Conservation (phyloP, 176 grass and related monocot genomes). For the Avena sativa region DNA sequence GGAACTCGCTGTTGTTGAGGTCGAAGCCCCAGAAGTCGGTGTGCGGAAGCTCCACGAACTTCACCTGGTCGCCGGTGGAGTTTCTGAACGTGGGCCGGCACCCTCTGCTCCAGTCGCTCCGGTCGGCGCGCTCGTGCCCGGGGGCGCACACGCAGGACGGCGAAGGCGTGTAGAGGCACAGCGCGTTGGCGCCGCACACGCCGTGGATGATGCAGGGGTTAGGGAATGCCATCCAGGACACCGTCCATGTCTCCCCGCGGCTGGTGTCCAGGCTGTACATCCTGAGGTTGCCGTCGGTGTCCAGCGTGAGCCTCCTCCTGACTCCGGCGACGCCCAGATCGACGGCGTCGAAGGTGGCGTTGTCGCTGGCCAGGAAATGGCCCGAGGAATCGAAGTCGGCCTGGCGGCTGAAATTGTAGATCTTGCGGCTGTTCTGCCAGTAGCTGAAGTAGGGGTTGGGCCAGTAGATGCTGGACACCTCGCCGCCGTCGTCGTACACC, state of each 20-base stretch:
- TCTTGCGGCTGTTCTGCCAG: conserved; percentile 55
- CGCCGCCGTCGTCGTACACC: conserved; percentile 51
- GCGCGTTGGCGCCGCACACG: conserved; percentile 55
- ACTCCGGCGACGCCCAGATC: conserved; percentile 43
- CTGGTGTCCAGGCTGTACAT: conserved; percentile 57
- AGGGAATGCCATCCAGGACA: conserved; percentile 59
- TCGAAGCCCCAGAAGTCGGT: conserved; percentile 70
- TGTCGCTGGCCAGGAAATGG: conserved; percentile 62
- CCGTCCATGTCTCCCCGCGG: not conserved
- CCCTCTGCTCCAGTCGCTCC: conserved; percentile 45
- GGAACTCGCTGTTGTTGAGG: conserved; percentile 39
- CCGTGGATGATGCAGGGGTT: conserved; percentile 63
- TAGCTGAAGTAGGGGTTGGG: conserved; percentile 48
- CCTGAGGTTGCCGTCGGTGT: conserved; percentile 71
- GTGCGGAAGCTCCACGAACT: conserved; percentile 54
- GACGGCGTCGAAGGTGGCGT: conserved; percentile 50
- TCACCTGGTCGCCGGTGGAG: not conserved
- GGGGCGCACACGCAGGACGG: conserved; percentile 48
- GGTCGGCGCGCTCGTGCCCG: conserved; percentile 40
- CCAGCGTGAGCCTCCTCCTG: conserved; percentile 59
- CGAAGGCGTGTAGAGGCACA: conserved; percentile 45
- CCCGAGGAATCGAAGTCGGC: conserved; percentile 52
- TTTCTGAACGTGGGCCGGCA: conserved; percentile 37
- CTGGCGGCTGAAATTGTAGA: conserved; percentile 57
- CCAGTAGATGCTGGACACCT: conserved; percentile 69